Conservation (phyloP, 108 stramenopile genomes). For the Nitzschia sp. region DNA sequence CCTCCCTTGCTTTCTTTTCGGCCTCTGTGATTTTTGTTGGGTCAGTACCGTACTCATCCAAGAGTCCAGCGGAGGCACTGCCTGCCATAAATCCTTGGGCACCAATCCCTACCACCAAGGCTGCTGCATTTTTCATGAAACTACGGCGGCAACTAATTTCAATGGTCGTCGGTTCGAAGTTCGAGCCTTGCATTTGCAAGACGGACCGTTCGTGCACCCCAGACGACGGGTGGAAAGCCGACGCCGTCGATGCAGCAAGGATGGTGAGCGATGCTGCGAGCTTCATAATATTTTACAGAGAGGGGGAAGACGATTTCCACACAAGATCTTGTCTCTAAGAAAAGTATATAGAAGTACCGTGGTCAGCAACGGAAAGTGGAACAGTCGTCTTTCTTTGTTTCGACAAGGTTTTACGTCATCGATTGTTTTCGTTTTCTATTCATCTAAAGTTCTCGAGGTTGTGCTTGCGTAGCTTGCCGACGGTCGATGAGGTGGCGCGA, state of each 20-base stretch:
- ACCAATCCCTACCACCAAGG: neutral
- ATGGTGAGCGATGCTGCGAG: neutral
- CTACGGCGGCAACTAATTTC: neutral
- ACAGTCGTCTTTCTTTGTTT: too few relatives aligned
- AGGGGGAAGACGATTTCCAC: too few relatives aligned
- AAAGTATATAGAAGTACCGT: too few relatives aligned
- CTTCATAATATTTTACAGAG: neutral
- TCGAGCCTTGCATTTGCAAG: neutral
- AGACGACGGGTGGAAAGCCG: neutral
- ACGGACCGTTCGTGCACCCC: neutral
- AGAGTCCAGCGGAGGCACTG: slow-evolving; percentile 45
- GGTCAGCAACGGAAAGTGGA: too few relatives aligned
- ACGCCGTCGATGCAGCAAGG: neutral
- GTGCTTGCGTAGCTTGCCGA: too few relatives aligned
- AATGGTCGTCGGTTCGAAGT: neutral
- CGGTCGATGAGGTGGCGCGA: too few relatives aligned
- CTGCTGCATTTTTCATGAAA: neutral
- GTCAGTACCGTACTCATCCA: slow-evolving; percentile 78
- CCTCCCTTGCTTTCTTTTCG: slow-evolving; percentile 24
- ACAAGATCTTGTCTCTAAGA: too few relatives aligned
- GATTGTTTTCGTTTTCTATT: too few relatives aligned
- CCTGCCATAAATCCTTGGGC: neutral
- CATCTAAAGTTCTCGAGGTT: too few relatives aligned
- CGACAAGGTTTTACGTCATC: too few relatives aligned
- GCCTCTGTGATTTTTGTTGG: slow-evolving; percentile 52